Evolutionary conservation across 164 flowering plant species (phyloP).

Genomic region (Liquidambar formosana): DNA sequence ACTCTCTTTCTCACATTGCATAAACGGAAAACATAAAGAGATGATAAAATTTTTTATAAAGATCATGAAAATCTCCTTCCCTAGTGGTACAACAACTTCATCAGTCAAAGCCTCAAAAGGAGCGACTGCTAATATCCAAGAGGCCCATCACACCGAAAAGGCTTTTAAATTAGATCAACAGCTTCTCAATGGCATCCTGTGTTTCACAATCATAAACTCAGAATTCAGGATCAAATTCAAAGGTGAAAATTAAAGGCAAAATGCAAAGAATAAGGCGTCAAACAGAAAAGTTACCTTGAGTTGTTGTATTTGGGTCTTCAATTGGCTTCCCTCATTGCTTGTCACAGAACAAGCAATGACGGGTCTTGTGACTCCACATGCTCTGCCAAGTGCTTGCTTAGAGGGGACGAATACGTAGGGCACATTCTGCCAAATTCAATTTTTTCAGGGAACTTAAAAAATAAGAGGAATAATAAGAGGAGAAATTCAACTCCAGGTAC

Average conservation of each 20-base stretch:
- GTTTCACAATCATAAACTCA: conserved; percentile 1
- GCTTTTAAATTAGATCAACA: conserved; percentile 37
- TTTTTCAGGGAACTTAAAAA: too few relatives aligned
- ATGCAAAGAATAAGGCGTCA: neutral
- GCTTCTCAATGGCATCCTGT: conserved; percentile 72
- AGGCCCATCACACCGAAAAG: too few relatives aligned
- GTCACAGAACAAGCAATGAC: conserved; percentile 90
- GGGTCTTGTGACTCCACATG: conserved; percentile 83
- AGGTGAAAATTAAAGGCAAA: neutral
- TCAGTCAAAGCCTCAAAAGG: too few relatives aligned
- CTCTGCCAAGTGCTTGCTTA: conserved; percentile 84
- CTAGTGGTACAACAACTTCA: too few relatives aligned
- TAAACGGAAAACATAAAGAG: too few relatives aligned
- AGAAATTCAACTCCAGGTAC: too few relatives aligned
- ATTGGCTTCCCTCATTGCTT: conserved; percentile 77
- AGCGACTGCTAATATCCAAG: too few relatives aligned
- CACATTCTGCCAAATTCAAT: conserved; percentile 57
- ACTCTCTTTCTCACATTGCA: too few relatives aligned
- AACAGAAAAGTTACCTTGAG: conserved; percentile 46
- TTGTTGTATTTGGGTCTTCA: conserved; percentile 73
- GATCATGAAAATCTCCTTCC: too few relatives aligned
- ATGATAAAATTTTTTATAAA: too few relatives aligned
- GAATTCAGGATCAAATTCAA: conserved; percentile 1
- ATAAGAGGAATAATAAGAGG: too few relatives aligned
- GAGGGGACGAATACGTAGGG: conserved; percentile 78